Conservation (phyloP, 2,329 filamentous ascomycete species). For the Aureobasidium sp. region DNA sequence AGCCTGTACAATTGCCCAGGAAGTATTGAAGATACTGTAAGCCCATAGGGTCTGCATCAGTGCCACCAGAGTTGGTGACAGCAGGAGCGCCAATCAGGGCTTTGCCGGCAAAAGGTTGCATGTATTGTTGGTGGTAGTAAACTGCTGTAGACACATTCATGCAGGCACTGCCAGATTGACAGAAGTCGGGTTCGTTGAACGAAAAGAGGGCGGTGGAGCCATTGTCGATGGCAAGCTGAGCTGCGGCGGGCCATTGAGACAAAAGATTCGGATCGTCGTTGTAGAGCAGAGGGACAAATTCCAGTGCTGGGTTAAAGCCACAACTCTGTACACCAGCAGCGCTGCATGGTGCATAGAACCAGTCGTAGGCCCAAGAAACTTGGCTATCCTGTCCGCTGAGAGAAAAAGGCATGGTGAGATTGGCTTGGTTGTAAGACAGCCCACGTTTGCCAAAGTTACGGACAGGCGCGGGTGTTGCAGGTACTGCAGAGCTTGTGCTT, state of each 20-base stretch:
- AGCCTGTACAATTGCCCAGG: conserved; percentile 43
- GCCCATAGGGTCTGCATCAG: conserved; percentile 26
- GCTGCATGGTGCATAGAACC: conserved; percentile 14
- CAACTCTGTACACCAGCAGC: conserved; percentile 11
- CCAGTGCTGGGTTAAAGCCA: conserved; percentile 18
- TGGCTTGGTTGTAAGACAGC: conserved; percentile 53
- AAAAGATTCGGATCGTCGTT: conserved; percentile 16
- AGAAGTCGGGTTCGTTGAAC: conserved; percentile 61
- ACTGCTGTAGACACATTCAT: conserved; percentile 43
- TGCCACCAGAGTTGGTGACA: conserved; percentile 47
- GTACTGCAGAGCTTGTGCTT: neutral
- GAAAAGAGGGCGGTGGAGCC: conserved; percentile 45
- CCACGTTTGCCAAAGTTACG: conserved; percentile 47
- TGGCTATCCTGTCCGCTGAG: conserved; percentile 17
- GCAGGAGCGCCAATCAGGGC: conserved; percentile 47
- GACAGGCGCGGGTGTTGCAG: conserved; percentile 8
- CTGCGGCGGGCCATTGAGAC: conserved; percentile 17
- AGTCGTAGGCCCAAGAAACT: conserved; percentile 23
- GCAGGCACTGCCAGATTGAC: conserved; percentile 43
- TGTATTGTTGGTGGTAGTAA: conserved; percentile 38
- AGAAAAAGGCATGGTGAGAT: conserved; percentile 42
- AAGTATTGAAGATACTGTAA: conserved; percentile 46
- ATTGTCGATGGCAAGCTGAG: conserved; percentile 17
- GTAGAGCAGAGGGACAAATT: conserved; percentile 21
- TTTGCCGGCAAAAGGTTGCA: conserved; percentile 44